These are phyloP conservation scores for Anthoceros angustus DNA, from an alignment of 225 moss, liverwort and hornwort species.

Conservation along the genomic window DNA sequence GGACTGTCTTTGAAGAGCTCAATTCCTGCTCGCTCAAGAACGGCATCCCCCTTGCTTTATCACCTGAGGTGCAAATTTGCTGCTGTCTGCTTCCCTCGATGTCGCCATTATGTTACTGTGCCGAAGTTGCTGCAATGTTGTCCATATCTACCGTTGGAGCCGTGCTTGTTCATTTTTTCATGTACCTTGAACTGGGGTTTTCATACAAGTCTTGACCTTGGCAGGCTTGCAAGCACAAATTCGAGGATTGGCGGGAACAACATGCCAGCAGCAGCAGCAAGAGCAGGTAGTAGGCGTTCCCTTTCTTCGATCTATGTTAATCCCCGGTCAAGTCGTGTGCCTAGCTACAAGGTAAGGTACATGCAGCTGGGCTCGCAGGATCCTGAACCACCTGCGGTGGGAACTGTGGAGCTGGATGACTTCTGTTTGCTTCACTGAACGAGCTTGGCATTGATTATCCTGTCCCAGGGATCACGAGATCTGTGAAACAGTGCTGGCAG, in stretches of 20 bases:
- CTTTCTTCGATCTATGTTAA: no score
- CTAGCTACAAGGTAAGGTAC: no score
- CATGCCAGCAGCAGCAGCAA: neutral
- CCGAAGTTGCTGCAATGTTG: neutral
- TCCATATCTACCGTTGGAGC: neutral
- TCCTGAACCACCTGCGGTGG: no score
- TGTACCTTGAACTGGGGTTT: neutral
- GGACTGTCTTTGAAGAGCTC: neutral
- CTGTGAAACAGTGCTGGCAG: neutral
- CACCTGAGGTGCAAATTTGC: neutral
- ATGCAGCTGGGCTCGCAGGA: no score
- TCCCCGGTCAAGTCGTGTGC: no score
- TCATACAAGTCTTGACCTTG: neutral
- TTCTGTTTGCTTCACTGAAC: no score
- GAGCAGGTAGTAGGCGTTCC: neutral
- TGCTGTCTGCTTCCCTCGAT: neutral
- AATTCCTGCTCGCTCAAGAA: neutral
- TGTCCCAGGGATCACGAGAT: slow-evolving; percentile 1
- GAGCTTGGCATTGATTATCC: no score
- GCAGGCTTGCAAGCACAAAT: slow-evolving; percentile 1
- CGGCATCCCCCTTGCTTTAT: neutral
- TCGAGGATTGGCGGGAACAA: neutral
- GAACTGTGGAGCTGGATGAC: no score
- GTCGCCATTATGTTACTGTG: neutral
- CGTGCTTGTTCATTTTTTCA: neutral